Evolutionary conservation across 2,329 filamentous ascomycete species (phyloP).

Genomic region (Dothistroma pini): DNA sequence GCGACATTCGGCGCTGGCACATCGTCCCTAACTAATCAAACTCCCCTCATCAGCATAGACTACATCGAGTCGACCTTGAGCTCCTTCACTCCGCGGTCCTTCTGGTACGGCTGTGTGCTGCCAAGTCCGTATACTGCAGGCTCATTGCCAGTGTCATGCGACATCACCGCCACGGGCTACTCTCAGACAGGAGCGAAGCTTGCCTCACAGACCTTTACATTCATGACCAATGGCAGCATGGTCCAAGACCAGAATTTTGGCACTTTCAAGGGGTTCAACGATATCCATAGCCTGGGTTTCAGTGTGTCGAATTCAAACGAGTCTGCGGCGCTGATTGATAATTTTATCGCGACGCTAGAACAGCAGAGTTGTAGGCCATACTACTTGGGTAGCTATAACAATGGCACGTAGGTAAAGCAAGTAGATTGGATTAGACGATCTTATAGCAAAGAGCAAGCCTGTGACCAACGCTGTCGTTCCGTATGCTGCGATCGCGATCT

Average conservation of each 20-base stretch:
- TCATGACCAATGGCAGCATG: slow-evolving; percentile 18
- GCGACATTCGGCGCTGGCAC: slow-evolving; percentile 18
- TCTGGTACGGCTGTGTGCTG: slow-evolving; percentile 19
- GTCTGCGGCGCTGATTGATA: slow-evolving; percentile 16
- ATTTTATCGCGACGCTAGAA: slow-evolving; percentile 18
- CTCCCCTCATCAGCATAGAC: slow-evolving; percentile 14
- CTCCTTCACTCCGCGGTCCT: slow-evolving; percentile 13
- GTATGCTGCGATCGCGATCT: too few relatives aligned
- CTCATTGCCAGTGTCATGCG: slow-evolving; percentile 14
- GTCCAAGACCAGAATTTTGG: slow-evolving; percentile 18
- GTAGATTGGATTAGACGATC: neutral
- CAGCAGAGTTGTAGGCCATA: slow-evolving; percentile 14
- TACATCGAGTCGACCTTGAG: slow-evolving; percentile 17
- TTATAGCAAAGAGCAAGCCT: neutral
- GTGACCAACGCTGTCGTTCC: neutral
- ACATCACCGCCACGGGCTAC: slow-evolving; percentile 17
- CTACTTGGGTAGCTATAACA: slow-evolving; percentile 14
- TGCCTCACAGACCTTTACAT: slow-evolving; percentile 14
- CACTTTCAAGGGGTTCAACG: slow-evolving; percentile 14
- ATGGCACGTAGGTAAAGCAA: slow-evolving; percentile 7
- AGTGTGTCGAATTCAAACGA: slow-evolving; percentile 8
- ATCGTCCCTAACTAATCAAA: slow-evolving; percentile 4
- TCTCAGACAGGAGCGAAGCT: slow-evolving; percentile 3
- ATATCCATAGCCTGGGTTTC: slow-evolving; percentile 14
- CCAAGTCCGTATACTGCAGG: slow-evolving; percentile 19